Evolutionary conservation across 208 protist species (phyloP).

Genomic region (Trypanosoma rangeli): DNA sequence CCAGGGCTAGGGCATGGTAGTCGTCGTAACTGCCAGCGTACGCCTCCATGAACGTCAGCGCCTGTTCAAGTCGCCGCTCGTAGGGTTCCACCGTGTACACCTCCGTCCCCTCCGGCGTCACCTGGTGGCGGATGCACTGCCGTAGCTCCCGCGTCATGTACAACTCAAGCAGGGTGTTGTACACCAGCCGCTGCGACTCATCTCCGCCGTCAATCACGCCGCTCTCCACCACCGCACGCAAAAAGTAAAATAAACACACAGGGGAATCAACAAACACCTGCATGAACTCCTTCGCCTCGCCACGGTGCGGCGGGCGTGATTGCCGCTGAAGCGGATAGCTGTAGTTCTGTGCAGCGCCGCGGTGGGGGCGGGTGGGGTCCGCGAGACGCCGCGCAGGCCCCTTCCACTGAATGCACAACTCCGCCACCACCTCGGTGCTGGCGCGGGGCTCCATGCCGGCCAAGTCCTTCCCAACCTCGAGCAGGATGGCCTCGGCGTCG

Average conservation of each 20-base stretch:
- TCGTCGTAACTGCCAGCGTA: constrained; percentile 79
- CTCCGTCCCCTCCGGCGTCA: background rate
- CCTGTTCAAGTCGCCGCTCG: constrained; percentile 48
- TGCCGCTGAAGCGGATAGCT: constrained; percentile 7
- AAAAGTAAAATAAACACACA: constrained; percentile 88
- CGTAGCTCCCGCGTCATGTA: constrained; percentile 81
- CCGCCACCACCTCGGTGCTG: constrained; percentile 59
- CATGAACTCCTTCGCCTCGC: constrained; percentile 71
- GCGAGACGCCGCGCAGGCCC: constrained; percentile 42
- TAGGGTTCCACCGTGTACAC: constrained; percentile 51
- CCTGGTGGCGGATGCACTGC: constrained; percentile 13
- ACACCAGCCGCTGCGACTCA: constrained; percentile 32
- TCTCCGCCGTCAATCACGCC: constrained; percentile 45
- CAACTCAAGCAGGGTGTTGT: constrained; percentile 96
- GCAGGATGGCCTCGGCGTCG: constrained; percentile 79
- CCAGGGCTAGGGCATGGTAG: constrained; percentile 91
- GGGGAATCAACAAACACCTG: constrained; percentile 92
- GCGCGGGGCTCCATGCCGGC: constrained; percentile 37
- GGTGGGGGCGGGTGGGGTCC: background rate
- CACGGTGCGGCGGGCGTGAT: constrained; percentile 37
- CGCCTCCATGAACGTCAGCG: constrained; percentile 55
- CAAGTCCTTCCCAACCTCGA: constrained; percentile 87
- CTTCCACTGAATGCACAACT: constrained; percentile 75
- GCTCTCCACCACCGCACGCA: constrained; percentile 85
- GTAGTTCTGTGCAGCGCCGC: background rate